Evolutionary conservation across 345 rosid species (phyloP), one percentile per base, ranked within the genome.

Genomic region (Ceriops tagal): DNA sequence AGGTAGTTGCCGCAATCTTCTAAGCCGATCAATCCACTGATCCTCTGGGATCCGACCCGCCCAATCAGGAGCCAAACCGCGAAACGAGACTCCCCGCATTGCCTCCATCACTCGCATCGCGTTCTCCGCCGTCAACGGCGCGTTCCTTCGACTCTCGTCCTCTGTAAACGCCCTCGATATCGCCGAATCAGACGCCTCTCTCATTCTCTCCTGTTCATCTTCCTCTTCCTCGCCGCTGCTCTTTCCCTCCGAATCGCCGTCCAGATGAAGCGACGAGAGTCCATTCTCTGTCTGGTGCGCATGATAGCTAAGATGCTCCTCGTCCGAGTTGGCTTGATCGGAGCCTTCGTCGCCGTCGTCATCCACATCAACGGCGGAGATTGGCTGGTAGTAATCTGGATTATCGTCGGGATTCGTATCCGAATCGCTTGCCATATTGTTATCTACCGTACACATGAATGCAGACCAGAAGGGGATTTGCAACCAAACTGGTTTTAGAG

Each of bases 31-130:
- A 66, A 87, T 75, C 99, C 96, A 92, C 71, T 87, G 89, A 61
- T 87, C 88, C 63, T 92, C 97, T 0, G 91, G 82, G 47, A 87
- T 76, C 65, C 68, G 75, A 39, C 76, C 80, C 20, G 82, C 85
- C 97, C 99, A 92, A 63, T 82, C 90, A 64, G 98, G 98, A 76
- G 88, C 86, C 1, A 65, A 73, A 24, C 95, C 91, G 10, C 78
- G 75, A n/a, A 89, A 88, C 15, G 96, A 82, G 24, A 89, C 80
- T 52, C 90, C 87, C 0, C 96, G 89, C 96, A 91, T 93, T 13
- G 96, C 96, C 52, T 91, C 96, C 89, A 83, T 80, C 34, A 92
- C 88, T 66, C 93, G 79, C 66, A 60, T 55, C 15, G 92, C 89
- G 61, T 79, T 79, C 77, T 90, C 97, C 24, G 65, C 70, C 69